Percentiles rank a stretch among this genome's conserved stretches.
phyloP scores from a whole-genome alignment of 306 rosid genomes.

The Acacia crassicarpa region DNA sequence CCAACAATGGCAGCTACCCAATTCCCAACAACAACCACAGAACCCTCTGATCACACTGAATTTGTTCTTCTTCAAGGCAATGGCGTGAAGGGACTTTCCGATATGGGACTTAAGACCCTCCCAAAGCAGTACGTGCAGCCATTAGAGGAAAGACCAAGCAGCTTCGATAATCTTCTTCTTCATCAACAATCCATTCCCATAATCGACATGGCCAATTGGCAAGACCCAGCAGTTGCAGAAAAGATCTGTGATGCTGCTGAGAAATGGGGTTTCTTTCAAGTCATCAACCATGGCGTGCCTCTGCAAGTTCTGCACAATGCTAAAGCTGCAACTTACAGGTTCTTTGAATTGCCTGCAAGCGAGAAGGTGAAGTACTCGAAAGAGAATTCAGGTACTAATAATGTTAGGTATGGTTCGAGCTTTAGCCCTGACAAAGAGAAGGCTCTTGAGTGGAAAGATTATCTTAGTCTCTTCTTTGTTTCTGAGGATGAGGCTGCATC shows the following conservation, averaged over 20 bases:
- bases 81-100: conserved; percentile 64
- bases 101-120: conserved; percentile 46
- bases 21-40: neutral
- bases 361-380: conserved; percentile 48
- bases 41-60: conserved; percentile 12
- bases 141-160: conserved; percentile 37
- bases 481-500: conserved; percentile 57
- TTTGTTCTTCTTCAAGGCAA: conserved; percentile 50
- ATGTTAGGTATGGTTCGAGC: conserved; percentile 54
- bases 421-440: conserved; percentile 55
- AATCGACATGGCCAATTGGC: conserved; percentile 51
- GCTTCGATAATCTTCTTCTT: neutral
- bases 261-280: conserved; percentile 67
- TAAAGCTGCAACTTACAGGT: conserved; percentile 52
- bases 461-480: conserved; percentile 54
- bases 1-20: neutral
- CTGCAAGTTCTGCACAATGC: conserved; percentile 41
- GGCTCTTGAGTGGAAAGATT: conserved; percentile 71
- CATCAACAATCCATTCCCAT: conserved; percentile 47
- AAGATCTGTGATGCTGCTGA: conserved; percentile 60
- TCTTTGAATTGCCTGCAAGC: conserved; percentile 44
- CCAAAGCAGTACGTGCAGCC: conserved; percentile 64
- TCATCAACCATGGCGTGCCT: conserved; percentile 62
- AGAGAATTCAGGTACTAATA: conserved; percentile 37
- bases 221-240: conserved; percentile 31